These are phyloP conservation scores for Wickerhamomyces mucosus DNA, from an alignment of 805 yeast species.

Conservation along the genomic window DNA sequence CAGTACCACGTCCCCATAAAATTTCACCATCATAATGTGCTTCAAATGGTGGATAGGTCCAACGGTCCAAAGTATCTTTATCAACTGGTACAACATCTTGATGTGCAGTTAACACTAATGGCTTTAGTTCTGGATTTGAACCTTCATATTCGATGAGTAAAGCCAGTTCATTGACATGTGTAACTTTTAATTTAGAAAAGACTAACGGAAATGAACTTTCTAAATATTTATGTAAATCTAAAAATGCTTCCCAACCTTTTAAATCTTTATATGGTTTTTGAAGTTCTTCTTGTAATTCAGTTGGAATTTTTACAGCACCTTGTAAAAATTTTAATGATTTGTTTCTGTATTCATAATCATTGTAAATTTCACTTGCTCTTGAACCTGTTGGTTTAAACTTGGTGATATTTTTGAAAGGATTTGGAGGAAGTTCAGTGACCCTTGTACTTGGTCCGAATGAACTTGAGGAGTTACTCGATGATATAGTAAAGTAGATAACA, in stretches of 20 bases:
- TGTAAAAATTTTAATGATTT: constrained; percentile 35
- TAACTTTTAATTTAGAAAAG: constrained; percentile 36
- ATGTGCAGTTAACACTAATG: constrained; percentile 67
- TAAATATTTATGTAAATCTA: constrained; percentile 38
- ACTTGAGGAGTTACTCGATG: no score
- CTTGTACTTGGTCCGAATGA: no score
- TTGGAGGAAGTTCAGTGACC: no score
- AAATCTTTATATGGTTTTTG: constrained; percentile 21
- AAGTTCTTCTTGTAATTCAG: constrained; percentile 47
- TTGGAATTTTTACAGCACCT: constrained; percentile 54
- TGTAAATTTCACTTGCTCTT: constrained; percentile 1
- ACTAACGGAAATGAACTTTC: constrained; percentile 45
- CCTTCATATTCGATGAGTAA: constrained; percentile 64
- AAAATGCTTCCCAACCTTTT: constrained; percentile 24
- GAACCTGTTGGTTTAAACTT: no score
- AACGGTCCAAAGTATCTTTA: constrained; percentile 41
- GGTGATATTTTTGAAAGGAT: no score
- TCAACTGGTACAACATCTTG: constrained; percentile 82
- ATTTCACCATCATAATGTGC: constrained; percentile 56
- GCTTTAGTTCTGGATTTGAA: constrained; percentile 39
- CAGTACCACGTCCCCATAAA: constrained; percentile 71
- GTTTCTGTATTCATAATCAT: constrained; percentile 7
- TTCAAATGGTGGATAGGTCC: constrained; percentile 62
- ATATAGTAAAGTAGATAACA: no score
- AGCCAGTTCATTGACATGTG: constrained; percentile 53